These are phyloP conservation scores for peach (Prunus persica) DNA, from an alignment of 306 rosid genomes.

Conservation along the genomic window Prunus_persica_NCBIv2 NC_034016.1:21608001-21608500, in stretches of 20 bases:
- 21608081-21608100: background rate
- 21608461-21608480: background rate
- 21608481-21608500: background rate
- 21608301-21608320: slow-evolving; percentile 5
- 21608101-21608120: background rate
- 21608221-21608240: no score
- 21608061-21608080: background rate
- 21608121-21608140: no score
- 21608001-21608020: background rate
- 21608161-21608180: no score
- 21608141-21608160: no score
- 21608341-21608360: background rate
- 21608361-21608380: background rate
- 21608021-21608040: background rate
- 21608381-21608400: background rate
- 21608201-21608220: no score
- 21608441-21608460: background rate
- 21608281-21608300: no score
- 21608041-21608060: background rate
- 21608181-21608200: no score
- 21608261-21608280: no score
- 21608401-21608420: background rate
- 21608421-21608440: slow-evolving; percentile 19
- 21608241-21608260: no score
- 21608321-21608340: background rate